Evolutionary conservation across 768 basidiomycete genomes (phyloP).

Genomic region (Saitozyma sp.): DNA sequence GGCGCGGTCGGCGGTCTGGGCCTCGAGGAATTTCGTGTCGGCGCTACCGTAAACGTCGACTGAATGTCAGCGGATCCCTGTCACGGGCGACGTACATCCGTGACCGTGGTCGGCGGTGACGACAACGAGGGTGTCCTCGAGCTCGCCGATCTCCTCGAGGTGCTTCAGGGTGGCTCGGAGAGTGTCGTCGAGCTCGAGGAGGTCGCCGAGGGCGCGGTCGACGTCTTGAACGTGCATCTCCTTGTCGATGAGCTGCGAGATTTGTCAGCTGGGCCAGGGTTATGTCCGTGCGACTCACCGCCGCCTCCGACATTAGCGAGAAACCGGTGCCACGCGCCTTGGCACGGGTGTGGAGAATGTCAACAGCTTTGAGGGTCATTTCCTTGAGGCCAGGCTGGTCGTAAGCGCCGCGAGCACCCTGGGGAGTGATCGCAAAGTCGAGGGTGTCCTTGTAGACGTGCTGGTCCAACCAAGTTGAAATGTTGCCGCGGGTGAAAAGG

Average conservation of each 20-base stretch:
- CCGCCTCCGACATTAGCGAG: constrained; percentile 54
- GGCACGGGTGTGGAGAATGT: constrained; percentile 49
- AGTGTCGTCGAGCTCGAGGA: constrained; percentile 54
- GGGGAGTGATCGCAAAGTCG: constrained; percentile 24
- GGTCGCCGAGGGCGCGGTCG: constrained; percentile 53
- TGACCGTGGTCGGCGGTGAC: constrained; percentile 52
- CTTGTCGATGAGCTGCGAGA: constrained; percentile 25
- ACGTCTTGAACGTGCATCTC: constrained; percentile 53
- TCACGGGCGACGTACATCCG: constrained; percentile 20
- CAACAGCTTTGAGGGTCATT: constrained; percentile 55
- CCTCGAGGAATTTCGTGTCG: constrained; percentile 50
- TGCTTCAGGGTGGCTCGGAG: constrained; percentile 48
- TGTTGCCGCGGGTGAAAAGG: constrained; percentile 49
- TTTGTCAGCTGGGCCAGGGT: too few relatives aligned
- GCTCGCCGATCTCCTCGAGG: constrained; percentile 51
- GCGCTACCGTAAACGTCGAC: constrained; percentile 52
- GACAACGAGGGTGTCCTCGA: constrained; percentile 53
- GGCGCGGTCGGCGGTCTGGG: constrained; percentile 38
- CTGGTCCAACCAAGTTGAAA: constrained; percentile 55
- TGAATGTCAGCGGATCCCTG: constrained; percentile 11
- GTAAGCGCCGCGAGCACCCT: constrained; percentile 26
- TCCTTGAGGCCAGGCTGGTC: constrained; percentile 54
- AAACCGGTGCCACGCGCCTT: constrained; percentile 49
- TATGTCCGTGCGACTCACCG: constrained; percentile 6
- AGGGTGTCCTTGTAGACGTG: constrained; percentile 45